Conservation (phyloP, 768 basidiomycete species). For the Clavaria fumosa region DNA sequence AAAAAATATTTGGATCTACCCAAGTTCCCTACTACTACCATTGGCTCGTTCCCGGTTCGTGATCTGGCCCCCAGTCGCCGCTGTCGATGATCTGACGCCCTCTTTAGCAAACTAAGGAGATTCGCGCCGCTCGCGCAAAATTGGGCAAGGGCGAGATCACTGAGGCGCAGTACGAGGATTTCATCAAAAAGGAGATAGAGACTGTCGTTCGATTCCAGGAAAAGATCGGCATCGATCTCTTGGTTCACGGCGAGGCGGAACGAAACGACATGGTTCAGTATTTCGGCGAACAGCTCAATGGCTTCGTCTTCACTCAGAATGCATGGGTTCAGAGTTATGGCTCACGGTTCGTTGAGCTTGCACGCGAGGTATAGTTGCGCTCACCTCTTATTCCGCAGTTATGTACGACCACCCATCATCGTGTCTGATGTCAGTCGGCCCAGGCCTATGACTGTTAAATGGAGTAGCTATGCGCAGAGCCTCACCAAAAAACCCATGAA, state of each 20-base stretch:
- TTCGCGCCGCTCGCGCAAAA: constrained; percentile 92
- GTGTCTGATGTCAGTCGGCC: constrained; percentile 96
- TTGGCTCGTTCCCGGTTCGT: constrained; percentile 89
- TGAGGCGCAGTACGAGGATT: constrained; percentile 78
- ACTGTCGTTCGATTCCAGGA: constrained; percentile 93
- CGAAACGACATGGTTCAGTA: constrained; percentile 99
- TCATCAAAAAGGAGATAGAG: constrained; percentile 97
- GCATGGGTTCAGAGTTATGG: constrained; percentile 99
- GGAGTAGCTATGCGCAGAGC: constrained; percentile 95
- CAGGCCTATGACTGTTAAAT: constrained; percentile 86
- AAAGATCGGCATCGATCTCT: constrained; percentile 85
- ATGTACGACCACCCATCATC: constrained; percentile 96
- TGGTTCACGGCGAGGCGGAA: constrained; percentile 98
- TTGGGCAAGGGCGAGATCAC: constrained; percentile 85
- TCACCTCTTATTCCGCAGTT: constrained; percentile 28
- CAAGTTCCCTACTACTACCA: constrained; percentile 97
- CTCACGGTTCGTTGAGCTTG: constrained; percentile 53
- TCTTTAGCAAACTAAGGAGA: constrained; percentile 91
- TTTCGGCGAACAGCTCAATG: constrained; percentile 90
- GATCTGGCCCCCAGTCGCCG: constrained; percentile 2
- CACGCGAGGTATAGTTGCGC: no score
- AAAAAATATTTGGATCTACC: constrained; percentile 80
- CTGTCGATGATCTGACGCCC: constrained; percentile 8
- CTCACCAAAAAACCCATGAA: constrained; percentile 92
- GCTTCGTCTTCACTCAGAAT: constrained; percentile 97